Conservation (phyloP, 352 stramenopile genomes). For the Phytopythium litorale region DNA sequence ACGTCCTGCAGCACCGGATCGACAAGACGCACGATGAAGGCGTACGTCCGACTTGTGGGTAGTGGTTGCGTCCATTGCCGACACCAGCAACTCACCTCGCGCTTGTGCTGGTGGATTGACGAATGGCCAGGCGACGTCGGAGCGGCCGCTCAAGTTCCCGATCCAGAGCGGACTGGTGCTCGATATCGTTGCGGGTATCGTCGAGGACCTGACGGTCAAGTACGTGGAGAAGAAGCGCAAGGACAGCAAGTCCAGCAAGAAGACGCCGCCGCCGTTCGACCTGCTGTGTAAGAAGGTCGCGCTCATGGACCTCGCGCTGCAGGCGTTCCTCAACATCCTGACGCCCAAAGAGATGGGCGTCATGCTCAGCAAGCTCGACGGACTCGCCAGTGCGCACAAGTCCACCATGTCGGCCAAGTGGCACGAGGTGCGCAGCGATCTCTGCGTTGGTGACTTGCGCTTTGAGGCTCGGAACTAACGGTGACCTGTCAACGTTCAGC, state of each 20-base stretch:
- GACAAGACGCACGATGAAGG: conserved; percentile 49
- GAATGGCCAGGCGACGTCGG: conserved; percentile 30
- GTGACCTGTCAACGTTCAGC: conserved; percentile 12
- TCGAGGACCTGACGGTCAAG: conserved; percentile 71
- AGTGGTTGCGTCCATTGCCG: not conserved
- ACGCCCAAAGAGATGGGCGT: conserved; percentile 65
- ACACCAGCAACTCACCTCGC: not conserved
- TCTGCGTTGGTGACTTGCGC: not conserved
- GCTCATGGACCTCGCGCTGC: conserved; percentile 77
- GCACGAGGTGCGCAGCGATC: conserved; percentile 48
- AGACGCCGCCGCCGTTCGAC: conserved; percentile 51
- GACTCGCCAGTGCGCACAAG: conserved; percentile 65
- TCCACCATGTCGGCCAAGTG: conserved; percentile 81
- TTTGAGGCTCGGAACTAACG: not conserved
- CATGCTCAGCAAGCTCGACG: conserved; percentile 69
- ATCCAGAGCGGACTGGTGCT: conserved; percentile 74
- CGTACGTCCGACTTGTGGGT: conserved; percentile 20
- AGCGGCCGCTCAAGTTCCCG: conserved; percentile 75
- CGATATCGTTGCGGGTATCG: conserved; percentile 75
- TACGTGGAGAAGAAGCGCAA: conserved; percentile 61
- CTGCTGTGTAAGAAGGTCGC: conserved; percentile 80
- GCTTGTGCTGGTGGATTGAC: no score
- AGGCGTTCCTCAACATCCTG: conserved; percentile 73
- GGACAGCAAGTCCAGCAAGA: conserved; percentile 25
- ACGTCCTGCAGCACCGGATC: conserved; percentile 79